Evolutionary conservation across 78 protist species (phyloP).

Genomic region (Goniomonas avonlea): DNA sequence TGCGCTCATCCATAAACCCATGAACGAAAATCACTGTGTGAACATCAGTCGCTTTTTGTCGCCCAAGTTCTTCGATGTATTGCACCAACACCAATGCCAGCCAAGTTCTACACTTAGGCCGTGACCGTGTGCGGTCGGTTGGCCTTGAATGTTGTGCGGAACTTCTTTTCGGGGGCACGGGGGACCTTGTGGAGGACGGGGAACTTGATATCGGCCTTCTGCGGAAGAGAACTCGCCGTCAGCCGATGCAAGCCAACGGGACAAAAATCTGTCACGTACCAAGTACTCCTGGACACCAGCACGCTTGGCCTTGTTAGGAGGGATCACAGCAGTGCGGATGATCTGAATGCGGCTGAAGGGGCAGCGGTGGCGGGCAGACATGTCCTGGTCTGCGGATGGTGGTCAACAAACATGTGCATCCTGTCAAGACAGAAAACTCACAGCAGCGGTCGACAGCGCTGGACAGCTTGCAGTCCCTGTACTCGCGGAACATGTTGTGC

Average conservation of each 20-base stretch:
- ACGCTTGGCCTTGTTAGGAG: slow-evolving; percentile 49
- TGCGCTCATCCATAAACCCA: no score
- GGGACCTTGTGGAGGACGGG: slow-evolving; percentile 37
- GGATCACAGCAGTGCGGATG: slow-evolving; percentile 67
- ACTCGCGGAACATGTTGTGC: slow-evolving; percentile 96
- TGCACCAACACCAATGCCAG: no score
- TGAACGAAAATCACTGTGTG: no score
- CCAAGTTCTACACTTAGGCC: no score
- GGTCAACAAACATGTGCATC: neutral
- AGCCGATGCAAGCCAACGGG: neutral
- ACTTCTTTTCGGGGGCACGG: neutral
- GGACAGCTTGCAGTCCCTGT: slow-evolving; percentile 71
- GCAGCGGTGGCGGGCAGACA: slow-evolving; percentile 95
- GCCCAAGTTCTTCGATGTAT: no score
- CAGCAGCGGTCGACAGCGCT: slow-evolving; percentile 72
- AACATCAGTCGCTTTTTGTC: no score
- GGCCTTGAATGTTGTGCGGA: slow-evolving; percentile 24
- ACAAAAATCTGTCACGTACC: neutral
- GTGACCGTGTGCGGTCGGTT: slow-evolving; percentile 13
- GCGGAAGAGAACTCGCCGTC: neutral
- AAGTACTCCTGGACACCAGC: slow-evolving; percentile 66
- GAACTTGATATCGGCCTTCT: slow-evolving; percentile 26
- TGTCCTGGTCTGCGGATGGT: slow-evolving; percentile 64
- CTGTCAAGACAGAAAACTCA: neutral
- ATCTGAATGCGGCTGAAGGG: slow-evolving; percentile 81